Evolutionary conservation across 2,329 filamentous ascomycete species (phyloP), one percentile per base, ranked within the genome.

Genomic region (Verticillium isaacii): DNA sequence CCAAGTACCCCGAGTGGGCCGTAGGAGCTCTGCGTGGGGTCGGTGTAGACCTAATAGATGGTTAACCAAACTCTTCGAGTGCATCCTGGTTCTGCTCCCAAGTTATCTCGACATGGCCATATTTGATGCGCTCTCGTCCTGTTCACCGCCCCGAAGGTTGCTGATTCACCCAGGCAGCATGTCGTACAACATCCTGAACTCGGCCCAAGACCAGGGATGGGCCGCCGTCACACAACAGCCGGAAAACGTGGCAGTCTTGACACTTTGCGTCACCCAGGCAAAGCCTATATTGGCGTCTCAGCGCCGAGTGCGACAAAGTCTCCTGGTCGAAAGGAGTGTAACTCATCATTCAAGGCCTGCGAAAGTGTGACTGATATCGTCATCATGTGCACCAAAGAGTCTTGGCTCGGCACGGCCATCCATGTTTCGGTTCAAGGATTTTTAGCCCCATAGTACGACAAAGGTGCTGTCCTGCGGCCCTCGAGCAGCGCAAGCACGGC

Each of bases 1-100:
- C 67, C 85, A 84, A 75, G 75, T 93, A 92, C 71, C 95, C 96
- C 0, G 75, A 78, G 0, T 99, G 95, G 95, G 93, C 92, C 1
- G 88, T 97, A 2, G 85, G 86, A 58, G 92, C 95, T 7, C 76
- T 99, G 65, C 82, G 78, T 63, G 84, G 82, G 0, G 94, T 98
- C n/a, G 91, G 89, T 1, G 86, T 99, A 61, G 89, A 96, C 77
- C 73, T 93, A 52, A 45, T 39, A 23, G 19, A 39, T 4, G 23
- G 29, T 14, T 39, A 59, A 45, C 14, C 25, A 52, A 19, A 29
- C 32, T 50, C 12, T 32, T 52, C 9, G 12, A 19, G 17, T 36
- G 32, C 15, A 11, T 55, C 15, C 12, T 41, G 6, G 37, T n/a
- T 41, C 12, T 7, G 2, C 37, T 41, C 14, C 37, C 15, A 15